Base-by-base conservation (phyloP, 768 basidiomycete species). In the Guyanaporus albipodus region DNA sequence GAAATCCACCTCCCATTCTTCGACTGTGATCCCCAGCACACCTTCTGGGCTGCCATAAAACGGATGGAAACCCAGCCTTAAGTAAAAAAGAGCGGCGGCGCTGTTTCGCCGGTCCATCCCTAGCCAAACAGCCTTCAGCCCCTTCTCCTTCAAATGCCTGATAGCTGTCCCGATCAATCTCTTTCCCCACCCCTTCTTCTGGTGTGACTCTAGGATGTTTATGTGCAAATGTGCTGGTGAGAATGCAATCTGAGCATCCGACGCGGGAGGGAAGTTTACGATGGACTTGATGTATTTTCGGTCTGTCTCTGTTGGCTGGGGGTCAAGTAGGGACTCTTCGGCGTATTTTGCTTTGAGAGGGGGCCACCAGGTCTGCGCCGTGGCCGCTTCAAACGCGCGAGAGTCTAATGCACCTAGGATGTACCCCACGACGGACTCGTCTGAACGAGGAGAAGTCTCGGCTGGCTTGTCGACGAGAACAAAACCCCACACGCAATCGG, bases 191-290 rank as follows among this genome's bases (percentile, higher is more conserved):
- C 86, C 86, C 50, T 75, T 75, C 44, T 77, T 69, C 62, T 86
- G 86, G 60, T 85, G 78, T 34, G 71, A 72, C 21, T 80, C 74
- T 56, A 89, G 59, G 45, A 90, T 78, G 53, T 91, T 70, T 57
- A 90, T 82, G 61, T 91, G 87, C 54, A 90, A 53, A 64, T 90
- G 86, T 8, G 87, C 87, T 10, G 80, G 76, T 15, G 86, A 81
- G 59, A 83, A 85, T 5, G 72, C 66, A 49, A 87, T 68, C 52
- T 75, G 76, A n/a, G 75, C 71, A 8, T 78, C 75, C 14, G 76
- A 63, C 1, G 79, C 75, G 8, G 62, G 67, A 29, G 64, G 62
- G 33, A 67, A 67, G 23, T 57, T 49, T 47, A 69, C 67, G 40
- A 78, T 56, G 21, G 56, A 52, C 18, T 51, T 46, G 54, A 75